Conservation (phyloP, 2,329 filamentous ascomycete species). For the Ascochyta lentis region DNA sequence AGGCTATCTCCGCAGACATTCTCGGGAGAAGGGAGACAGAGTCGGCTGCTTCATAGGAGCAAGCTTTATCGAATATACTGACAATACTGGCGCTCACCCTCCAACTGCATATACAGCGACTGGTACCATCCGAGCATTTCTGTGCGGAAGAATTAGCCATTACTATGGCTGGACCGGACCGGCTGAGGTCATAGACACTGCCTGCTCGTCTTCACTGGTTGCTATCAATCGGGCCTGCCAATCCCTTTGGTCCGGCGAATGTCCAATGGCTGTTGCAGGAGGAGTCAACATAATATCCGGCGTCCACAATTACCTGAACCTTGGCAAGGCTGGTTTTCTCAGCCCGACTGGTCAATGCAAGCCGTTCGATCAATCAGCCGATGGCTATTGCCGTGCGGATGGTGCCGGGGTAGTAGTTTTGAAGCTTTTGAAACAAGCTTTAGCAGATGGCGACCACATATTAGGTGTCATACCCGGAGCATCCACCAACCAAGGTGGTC, state of each 20-base stretch:
- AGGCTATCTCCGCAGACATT: slow-evolving; percentile 28
- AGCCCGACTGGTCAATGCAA: slow-evolving; percentile 57
- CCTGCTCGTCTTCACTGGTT: slow-evolving; percentile 39
- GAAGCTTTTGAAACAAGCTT: slow-evolving; percentile 57
- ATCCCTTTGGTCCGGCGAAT: slow-evolving; percentile 35
- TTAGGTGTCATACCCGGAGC: slow-evolving; percentile 50
- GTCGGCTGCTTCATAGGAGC: slow-evolving; percentile 42
- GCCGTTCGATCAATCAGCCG: slow-evolving; percentile 45
- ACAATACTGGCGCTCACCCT: slow-evolving; percentile 37
- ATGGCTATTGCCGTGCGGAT: slow-evolving; percentile 62
- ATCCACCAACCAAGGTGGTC: slow-evolving; percentile 20
- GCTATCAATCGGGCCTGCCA: slow-evolving; percentile 36
- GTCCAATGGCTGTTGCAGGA: slow-evolving; percentile 43
- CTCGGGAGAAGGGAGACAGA: slow-evolving; percentile 16
- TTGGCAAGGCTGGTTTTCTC: slow-evolving; percentile 51
- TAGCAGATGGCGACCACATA: slow-evolving; percentile 57
- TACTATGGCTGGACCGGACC: slow-evolving; percentile 38
- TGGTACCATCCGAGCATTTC: slow-evolving; percentile 25
- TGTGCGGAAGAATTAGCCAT: slow-evolving; percentile 28
- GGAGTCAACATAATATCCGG: slow-evolving; percentile 44
- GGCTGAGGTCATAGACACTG: slow-evolving; percentile 39
- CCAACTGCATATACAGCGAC: slow-evolving; percentile 38
- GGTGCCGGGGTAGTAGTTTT: slow-evolving; percentile 58
- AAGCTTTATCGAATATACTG: slow-evolving; percentile 36
- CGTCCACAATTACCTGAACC: slow-evolving; percentile 39